These are phyloP conservation scores for Boletus pseudopeckii DNA, from an alignment of 768 basidiomycete species.

Conservation along the genomic window DNA sequence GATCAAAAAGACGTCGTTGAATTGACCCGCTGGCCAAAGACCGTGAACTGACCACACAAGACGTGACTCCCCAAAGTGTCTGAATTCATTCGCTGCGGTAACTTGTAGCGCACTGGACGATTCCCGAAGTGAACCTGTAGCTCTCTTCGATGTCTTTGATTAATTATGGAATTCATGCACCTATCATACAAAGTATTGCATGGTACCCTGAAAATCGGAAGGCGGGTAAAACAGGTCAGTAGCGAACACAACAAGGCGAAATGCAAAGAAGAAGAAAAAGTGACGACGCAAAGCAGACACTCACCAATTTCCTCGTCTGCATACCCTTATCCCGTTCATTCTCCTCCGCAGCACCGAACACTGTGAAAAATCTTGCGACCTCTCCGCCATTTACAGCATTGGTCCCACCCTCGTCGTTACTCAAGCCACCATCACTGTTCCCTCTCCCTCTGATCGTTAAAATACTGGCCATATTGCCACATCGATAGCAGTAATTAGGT, in stretches of 20 bases:
- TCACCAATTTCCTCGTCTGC: constrained; percentile 69
- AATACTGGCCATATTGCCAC: constrained; percentile 90
- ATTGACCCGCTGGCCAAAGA: too few species aligned
- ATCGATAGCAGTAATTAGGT: constrained; percentile 82
- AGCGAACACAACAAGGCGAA: background rate
- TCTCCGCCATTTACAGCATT: constrained; percentile 13
- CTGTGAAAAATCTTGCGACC: constrained; percentile 60
- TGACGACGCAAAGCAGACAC: constrained; percentile 19
- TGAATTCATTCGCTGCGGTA: background rate
- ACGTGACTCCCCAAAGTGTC: background rate
- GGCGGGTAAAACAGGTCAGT: background rate
- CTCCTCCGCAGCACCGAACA: constrained; percentile 85
- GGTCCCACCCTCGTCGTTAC: background rate
- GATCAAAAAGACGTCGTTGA: too few species aligned
- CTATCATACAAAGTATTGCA: constrained; percentile 40
- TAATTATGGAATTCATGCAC: constrained; percentile 3
- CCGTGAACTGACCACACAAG: too few species aligned
- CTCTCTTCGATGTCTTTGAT: background rate
- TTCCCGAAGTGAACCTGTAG: background rate
- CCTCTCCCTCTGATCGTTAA: constrained; percentile 74
- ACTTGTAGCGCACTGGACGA: background rate
- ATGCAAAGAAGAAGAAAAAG: background rate
- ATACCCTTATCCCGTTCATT: constrained; percentile 83
- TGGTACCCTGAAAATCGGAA: constrained; percentile 28
- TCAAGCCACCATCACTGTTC: constrained; percentile 24